Evolutionary conservation across 2,329 filamentous ascomycete genomes (phyloP).

Genomic region (Didymella sp.): DNA sequence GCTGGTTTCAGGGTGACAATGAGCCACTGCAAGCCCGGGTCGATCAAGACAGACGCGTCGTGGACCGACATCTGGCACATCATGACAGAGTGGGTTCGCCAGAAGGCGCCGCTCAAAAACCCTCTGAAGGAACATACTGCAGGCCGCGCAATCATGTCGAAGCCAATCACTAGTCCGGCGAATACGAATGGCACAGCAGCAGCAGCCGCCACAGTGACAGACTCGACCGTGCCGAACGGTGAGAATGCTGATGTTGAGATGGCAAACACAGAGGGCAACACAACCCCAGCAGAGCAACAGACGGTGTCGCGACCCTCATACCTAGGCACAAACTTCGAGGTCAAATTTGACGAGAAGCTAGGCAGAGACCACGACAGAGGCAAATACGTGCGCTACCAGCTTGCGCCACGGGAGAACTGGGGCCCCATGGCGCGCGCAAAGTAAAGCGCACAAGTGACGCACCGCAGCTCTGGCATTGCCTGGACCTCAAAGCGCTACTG

Average conservation of each 20-base stretch:
- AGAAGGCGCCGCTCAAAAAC: constrained; percentile 78
- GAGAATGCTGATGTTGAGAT: constrained; percentile 12
- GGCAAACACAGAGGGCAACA: constrained; percentile 1
- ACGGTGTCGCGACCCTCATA: constrained; percentile 31
- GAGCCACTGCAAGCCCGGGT: constrained; percentile 87
- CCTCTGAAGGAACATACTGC: constrained; percentile 73
- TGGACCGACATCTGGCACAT: constrained; percentile 92
- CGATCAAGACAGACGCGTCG: constrained; percentile 91
- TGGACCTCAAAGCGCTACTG: background rate
- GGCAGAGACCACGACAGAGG: constrained; percentile 71
- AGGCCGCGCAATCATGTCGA: constrained; percentile 71
- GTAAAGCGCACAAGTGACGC: constrained; percentile 26
- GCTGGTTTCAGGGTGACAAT: constrained; percentile 84
- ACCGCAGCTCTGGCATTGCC: background rate
- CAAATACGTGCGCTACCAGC: constrained; percentile 83
- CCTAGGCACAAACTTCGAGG: constrained; percentile 56
- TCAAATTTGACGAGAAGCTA: constrained; percentile 81
- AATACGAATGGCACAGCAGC: constrained; percentile 11
- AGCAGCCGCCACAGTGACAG: constrained; percentile 3
- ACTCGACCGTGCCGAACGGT: constrained; percentile 9
- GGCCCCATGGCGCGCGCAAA: constrained; percentile 73
- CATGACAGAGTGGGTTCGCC: constrained; percentile 88
- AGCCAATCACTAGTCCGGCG: constrained; percentile 26
- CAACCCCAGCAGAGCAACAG: background rate
- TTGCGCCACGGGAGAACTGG: constrained; percentile 92